Evolutionary conservation across 176 grass and related monocot genomes (phyloP), one percentile per base, ranked within the genome.

Genomic region (Neostapfia colusana): DNA sequence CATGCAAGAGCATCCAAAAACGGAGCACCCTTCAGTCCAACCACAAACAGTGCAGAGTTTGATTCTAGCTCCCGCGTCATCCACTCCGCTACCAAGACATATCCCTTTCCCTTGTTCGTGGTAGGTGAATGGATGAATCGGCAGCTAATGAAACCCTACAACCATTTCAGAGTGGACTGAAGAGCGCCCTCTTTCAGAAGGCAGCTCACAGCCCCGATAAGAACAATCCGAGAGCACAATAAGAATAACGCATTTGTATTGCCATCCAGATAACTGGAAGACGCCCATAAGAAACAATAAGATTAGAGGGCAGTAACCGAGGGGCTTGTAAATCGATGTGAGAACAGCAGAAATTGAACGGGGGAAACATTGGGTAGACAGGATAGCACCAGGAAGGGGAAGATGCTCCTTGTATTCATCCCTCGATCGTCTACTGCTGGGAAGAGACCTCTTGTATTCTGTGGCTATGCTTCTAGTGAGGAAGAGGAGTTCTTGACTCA

Each of bases 1-100:
- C 50, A 84, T 88, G 81, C 75, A 64, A 17, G 10, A 18, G 26
- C 26, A 21, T 27, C 35, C 31, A 78, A 56, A 26, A 79, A 90
- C 85, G 91, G 91, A 93, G 91, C 91, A 90, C 91, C 91, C 91
- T 93, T 93, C 91, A 93, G 91, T 93, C 91, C 91, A 93, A 93
- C 67, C 88, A 90, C 63, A 90, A 87, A 78, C 79, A 56, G 57
- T 67, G 44, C 58, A 83, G 86, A 83, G 91, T 31, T 90, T 67
- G 62, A 63, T 86, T 79, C 88, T 85, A 88, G 79, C 91, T 93
- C 91, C 88, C 91, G 91, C 76, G 59, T 82, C 91, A 93, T 75
- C 84, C 91, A 93, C 66, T 90, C 91, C 41, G 80, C 85, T 93
- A 83, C 63, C 91, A 86, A 90, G 82, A 82, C 28, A 63, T 27